Base-by-base conservation (phyloP, 2,329 filamentous ascomycete genomes). In the Xylariaceae sp. region DNA sequence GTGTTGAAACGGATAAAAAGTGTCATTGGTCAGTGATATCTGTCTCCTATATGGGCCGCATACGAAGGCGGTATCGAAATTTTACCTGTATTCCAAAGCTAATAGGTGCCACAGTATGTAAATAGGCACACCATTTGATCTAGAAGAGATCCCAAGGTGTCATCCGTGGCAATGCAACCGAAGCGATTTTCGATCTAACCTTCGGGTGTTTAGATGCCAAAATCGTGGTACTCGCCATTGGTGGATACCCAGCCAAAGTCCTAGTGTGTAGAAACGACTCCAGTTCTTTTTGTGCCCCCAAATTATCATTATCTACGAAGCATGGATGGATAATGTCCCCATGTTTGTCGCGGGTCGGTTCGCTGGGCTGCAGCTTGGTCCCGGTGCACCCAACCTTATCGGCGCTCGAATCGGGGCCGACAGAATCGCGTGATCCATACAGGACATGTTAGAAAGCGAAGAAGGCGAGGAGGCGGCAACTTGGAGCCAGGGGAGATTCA, bases 341-440 rank as follows among this genome's bases (percentile, higher is more conserved):
- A 69, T 91, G 1, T 92, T 90, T 63, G 70, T 89, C 52, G 84
- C 85, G 0, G 89, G 87, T 1, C 76, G 83, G 47, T 70, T 92
- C 34, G 88, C 86, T 0, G 82, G 78, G 1, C 66, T 93, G 59
- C 77, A 83, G 51, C 71, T 93, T 0, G 88, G 89, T 0, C 88
- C 89, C 11, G 87, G 84, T 0, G 87, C 86, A 1, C 82, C 81
- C 0, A 92, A 92, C 65, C 72, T 92, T 3, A 88, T 87, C 28
- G 89, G 89, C 0, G 87, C 87, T 3, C 80, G 88, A 57, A 65
- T 85, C 22, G 87, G 87, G 0, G 88, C 88, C 0, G 89, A 92
- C 71, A 78, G 88, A 45, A 82, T 90, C 43, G 82, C 83, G 1
- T 89, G 86, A 85, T 82, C 81, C 1, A 76, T 90, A 45, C 80